Conservation (phyloP, 1,284 basidiomycete genomes). For the Cronartium ribicola region DNA sequence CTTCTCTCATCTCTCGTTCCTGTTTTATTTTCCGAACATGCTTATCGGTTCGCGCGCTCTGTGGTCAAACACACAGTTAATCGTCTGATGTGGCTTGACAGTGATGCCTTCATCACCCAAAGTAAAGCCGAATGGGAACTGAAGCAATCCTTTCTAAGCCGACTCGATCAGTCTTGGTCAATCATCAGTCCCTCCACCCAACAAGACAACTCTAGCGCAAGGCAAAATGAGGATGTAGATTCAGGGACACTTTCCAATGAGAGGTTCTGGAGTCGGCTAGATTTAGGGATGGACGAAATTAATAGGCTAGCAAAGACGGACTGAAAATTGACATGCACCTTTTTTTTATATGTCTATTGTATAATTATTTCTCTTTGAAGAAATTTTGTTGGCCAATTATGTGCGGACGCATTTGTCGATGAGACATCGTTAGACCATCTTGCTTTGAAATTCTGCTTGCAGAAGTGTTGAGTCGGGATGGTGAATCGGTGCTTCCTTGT, state of each 20-base stretch:
- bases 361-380: too few species aligned
- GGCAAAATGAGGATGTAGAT: background rate
- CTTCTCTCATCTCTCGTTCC: conserved; percentile 47
- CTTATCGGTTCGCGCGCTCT: conserved; percentile 46
- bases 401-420: too few species aligned
- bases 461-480: too few species aligned
- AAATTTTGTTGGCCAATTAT: too few species aligned
- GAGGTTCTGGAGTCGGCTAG: conserved; percentile 20
- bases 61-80: conserved; percentile 48
- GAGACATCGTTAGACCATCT: too few species aligned
- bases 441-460: too few species aligned
- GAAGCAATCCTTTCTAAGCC: conserved; percentile 25
- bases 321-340: background rate
- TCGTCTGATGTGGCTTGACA: conserved; percentile 48
- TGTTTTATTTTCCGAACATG: conserved; percentile 49
- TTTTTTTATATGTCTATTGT: too few species aligned
- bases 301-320: conserved; percentile 19
- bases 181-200: background rate
- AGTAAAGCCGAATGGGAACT: conserved; percentile 47
- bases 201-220: too few species aligned
- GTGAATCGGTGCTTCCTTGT: too few species aligned
- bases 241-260: conserved; percentile 1
- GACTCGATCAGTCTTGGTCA: conserved; percentile 5
- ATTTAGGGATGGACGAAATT: conserved; percentile 22
- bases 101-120: conserved; percentile 47